A percentile compares a stretch with the other conserved stretches of the same genome.
Conservation (phyloP, 352 stramenopile species). For the Pythium aristosporum region DNA sequence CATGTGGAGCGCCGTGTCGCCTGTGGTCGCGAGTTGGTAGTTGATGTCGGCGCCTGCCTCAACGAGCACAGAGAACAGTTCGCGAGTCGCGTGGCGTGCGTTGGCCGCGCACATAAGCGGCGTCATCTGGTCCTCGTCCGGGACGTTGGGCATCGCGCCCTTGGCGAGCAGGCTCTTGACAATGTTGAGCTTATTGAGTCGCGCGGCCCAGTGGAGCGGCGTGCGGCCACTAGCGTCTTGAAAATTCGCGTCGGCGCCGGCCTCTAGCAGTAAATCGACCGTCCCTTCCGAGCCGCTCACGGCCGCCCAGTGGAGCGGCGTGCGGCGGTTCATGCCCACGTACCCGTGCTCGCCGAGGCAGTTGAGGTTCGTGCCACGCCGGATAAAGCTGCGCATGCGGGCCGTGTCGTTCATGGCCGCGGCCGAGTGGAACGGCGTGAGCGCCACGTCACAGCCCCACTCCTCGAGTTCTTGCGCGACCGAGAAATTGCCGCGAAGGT, state of each 20-base stretch:
- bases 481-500: conserved; percentile 77
- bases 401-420: conserved; percentile 69
- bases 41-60: conserved; percentile 69
- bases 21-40: conserved; percentile 57
- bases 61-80: conserved; percentile 74
- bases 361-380: conserved; percentile 71
- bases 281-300: conserved; percentile 65
- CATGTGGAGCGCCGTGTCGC: conserved; percentile 74
- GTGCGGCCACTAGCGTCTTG: conserved; percentile 67
- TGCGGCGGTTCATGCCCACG: conserved; percentile 78
- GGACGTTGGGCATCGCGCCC: conserved; percentile 64
- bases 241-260: conserved; percentile 59
- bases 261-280: conserved; percentile 57
- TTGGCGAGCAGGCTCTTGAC: conserved; percentile 55
- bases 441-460: conserved; percentile 75
- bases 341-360: conserved; percentile 81
- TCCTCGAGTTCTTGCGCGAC: conserved; percentile 79
- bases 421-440: conserved; percentile 76
- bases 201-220: conserved; percentile 74
- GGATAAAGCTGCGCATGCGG: conserved; percentile 55
- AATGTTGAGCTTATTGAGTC: conserved; percentile 67
- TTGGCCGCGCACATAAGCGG: conserved; percentile 73
- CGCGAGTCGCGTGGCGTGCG: conserved; percentile 52
- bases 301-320: conserved; percentile 74
- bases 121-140: conserved; percentile 75